Base-by-base conservation (phyloP, 2,329 filamentous ascomycete species). In the Dactylellina haptotyla region DNA sequence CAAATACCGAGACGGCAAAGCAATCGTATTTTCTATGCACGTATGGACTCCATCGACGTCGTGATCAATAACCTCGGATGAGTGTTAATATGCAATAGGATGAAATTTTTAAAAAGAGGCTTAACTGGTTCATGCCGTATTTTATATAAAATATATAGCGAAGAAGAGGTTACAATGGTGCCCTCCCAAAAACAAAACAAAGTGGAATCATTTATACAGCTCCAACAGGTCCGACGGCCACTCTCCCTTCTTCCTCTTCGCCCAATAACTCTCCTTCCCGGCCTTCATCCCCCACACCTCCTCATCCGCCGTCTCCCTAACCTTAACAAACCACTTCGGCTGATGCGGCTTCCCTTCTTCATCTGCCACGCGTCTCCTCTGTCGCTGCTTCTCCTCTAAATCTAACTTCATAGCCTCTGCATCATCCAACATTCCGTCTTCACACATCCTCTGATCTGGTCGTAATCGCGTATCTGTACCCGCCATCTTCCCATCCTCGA, bases 251-350 rank as follows among this genome's bases (percentile, higher is more conserved):
- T 84, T 85, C 73, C 94, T 86, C 81, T 92, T 89, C 79, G 97
- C 93, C 95, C 95, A 99, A 82, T 99, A 99, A 6, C 92, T 89
- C 16, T 96, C 92, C 81, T 90, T 93, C 18, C 93, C 92, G 1
- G 84, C 84, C 83, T 89, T 95, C 75, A 97, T 81, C 78, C 88
- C 86, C 91, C 91, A 91, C 9, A 90, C 84, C 79, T 90, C 88
- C 79, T 90, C 89, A 23, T 85, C 84, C n/a, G 85, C 84, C 46
- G 84, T 84, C 51, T 82, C 82, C 10, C 83, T 83, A 6, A 90
- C 88, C 81, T 86, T 89, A 58, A 88, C 86, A 80, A 99, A 99
- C 93, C 94, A 99, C 76, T 87, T 85, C 4, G 95, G 91, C 77
- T 83, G 86, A 85, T 93, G 89, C 67, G 84, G 82, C 78, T 92